Base-by-base conservation (phyloP, 306 rosid species). In the Quercus parvula region DNA sequence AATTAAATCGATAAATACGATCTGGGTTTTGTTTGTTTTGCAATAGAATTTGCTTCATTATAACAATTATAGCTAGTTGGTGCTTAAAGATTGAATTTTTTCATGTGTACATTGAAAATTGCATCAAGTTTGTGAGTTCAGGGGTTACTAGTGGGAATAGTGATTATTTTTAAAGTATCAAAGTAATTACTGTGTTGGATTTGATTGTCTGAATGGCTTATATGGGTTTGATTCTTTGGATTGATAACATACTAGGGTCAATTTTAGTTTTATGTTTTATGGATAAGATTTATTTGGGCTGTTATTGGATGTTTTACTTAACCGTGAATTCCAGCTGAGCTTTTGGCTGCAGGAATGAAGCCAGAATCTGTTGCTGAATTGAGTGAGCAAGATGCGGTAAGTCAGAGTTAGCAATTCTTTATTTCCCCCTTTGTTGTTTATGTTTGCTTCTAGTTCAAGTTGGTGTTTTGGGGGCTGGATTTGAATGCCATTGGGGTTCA, bases 381-480 rank as follows among this genome's bases (percentile, higher is more conserved):
- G 83, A 81, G 70, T 19, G 77, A 79, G 75, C 81, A 71, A 75
- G 74, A 87, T 24, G 78, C 17, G 87, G 94, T 88, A 85, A 31
- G 83, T 66, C 56, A 20, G 51, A 24, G 25, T 59, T 70, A 20
- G 15, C 75, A 12, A 4, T 70, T 57, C 8, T 17, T 30, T 4
- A 6, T 13, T 30, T 78, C 22, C 15, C 7, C 11, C 5, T 2
- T 35, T 68, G 51, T 35, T 54, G 41, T 70, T 28, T 71, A 18
- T 56, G 24, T 56, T 72, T 80, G 69, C 66, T 54, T 56, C 76
- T 78, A 67, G 63, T 57, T 75, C 66, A 31, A 56, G 62, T 49
- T 56, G 79, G 72, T 25, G 15, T 63, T 2, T 44, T 51, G 17
- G 27, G 71, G 52, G 11, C 0, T 5, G 15, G 9, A 19, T 13